Base-by-base conservation (phyloP, 2,329 filamentous ascomycete genomes). In the Stachybotrys elegans region DNA sequence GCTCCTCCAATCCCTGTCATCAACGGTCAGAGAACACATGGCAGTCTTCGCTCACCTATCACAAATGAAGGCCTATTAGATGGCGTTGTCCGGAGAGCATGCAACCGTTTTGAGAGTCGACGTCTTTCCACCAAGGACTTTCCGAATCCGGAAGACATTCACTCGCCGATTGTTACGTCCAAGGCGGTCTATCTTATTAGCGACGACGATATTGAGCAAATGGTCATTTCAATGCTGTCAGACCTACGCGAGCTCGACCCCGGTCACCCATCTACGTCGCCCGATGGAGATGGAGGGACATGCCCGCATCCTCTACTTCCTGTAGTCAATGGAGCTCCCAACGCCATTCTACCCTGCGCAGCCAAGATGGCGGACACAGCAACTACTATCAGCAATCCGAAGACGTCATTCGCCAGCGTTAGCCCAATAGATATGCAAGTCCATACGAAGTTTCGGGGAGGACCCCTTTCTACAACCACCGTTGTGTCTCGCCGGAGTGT, bases 381-480 rank as follows among this genome's bases (percentile, higher is more conserved):
- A 5, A 66, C 59, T 2, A 68, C 63, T 1, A 57, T 67, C 34
- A 65, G 52, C 45, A 19, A 59, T 20, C 62, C 64, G 6, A 53
- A 48, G 27, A 58, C 62, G 11, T 56, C 58, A 2, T 65, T 63
- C 23, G 47, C 62, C 6, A 53, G 47, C 12, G 43, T 55, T 7
- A 51, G 51, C 23, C 43, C 48, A 8, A 43, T 40, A 2, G 51
- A 60, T 39, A 50, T 51, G 29, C 51, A 54, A 21, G 43, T 54
- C 4, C 44, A 48, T 19, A 55, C 51, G 2, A 60, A 45, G 41
- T 44, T 48, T 22, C 51, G 50, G 11, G 47, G 47, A 14, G 39
- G 42, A 12, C 50, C 47, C 21, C 40, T 48, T 2, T 48, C 56
- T 12, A 48, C 52, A 6, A 57, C 45, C 23, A 63, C 57, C 2